Base-by-base conservation (phyloP, 352 stramenopile genomes). In the Phytopythium litorale region DNA sequence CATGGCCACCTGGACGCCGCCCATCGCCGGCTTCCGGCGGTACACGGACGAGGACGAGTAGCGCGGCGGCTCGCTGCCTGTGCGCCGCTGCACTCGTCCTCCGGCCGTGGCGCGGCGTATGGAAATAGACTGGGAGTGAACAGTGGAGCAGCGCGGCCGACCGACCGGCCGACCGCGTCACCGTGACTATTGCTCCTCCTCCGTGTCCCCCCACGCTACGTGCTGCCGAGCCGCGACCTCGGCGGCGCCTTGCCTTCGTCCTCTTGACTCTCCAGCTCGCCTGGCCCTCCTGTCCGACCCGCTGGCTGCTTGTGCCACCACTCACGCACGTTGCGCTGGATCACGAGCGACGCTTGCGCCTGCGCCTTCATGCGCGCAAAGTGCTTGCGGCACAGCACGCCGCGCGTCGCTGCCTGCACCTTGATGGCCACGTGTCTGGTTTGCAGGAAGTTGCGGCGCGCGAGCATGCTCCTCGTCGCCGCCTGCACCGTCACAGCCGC, bases 331-430 rank as follows among this genome's bases (percentile, higher is more conserved):
- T 94, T 95, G 35, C 84, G 72, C 55, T 95, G 87, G 49, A 95
- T 95, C 37, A 95, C 87, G 18, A 95, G 67, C 32, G 87, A 94
- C 18, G 87, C 84, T 13, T 92, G 71, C 56, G 84, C 84, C 21
- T 93, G 82, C 25, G 81, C 82, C 65, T 95, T 95, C 84, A 95
- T 93, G 37, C 81, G 79, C 0, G 84, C 82, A 71, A 95, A 95
- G 56, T 95, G 85, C 67, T 95, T 95, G 19, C 87, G 82, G 35
- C 84, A 93, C 35, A 95, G 65, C 23, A 92, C 80, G 38, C 87
- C 87, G 12, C 87, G 82, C 16, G 87, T 92, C 28, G 87, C 86
- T 1, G 87, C 87, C 74, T 95, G 87, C 18, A 95, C 82, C 57
- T 89, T 91, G 58, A 95, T 95, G 33, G 87, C 79, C 4, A 92